Evolutionary conservation across 148 eudicot species (phyloP).

Genomic region (Silene conica): DNA sequence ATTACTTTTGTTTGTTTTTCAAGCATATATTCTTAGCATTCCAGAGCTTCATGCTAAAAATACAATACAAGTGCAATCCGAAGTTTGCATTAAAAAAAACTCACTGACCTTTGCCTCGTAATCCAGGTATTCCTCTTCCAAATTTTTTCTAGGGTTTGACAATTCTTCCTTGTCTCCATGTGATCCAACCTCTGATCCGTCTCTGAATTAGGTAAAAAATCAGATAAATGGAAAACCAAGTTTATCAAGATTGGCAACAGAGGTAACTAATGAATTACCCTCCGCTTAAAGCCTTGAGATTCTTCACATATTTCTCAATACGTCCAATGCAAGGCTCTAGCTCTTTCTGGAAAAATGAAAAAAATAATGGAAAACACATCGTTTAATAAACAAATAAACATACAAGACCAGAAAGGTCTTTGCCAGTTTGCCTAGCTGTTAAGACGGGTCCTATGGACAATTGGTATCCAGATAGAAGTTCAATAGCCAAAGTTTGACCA

Average conservation of each 20-base stretch:
- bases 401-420: not conserved
- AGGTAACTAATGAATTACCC: conserved; percentile 44
- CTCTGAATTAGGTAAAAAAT: conserved; percentile 6
- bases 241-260: not conserved
- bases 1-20: not conserved
- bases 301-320: conserved; percentile 67
- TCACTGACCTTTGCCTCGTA: conserved; percentile 80
- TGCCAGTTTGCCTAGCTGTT: not conserved
- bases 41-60: too few species aligned
- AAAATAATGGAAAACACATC: not conserved
- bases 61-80: not conserved
- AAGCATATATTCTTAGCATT: not conserved
- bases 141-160: conserved; percentile 60
- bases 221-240: conserved; percentile 3
- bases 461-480: not conserved
- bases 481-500: not conserved
- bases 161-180: conserved; percentile 38
- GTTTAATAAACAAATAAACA: not conserved
- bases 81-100: not conserved
- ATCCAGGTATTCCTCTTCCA: conserved; percentile 90
- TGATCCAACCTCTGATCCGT: conserved; percentile 43
- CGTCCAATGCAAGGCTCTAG: conserved; percentile 76
- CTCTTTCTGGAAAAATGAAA: conserved; percentile 52
- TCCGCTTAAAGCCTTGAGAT: conserved; percentile 60
- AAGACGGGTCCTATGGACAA: not conserved